Base-by-base conservation (phyloP, 192 early-diverging fungal species). In the Linnemannia elongata region DNA sequence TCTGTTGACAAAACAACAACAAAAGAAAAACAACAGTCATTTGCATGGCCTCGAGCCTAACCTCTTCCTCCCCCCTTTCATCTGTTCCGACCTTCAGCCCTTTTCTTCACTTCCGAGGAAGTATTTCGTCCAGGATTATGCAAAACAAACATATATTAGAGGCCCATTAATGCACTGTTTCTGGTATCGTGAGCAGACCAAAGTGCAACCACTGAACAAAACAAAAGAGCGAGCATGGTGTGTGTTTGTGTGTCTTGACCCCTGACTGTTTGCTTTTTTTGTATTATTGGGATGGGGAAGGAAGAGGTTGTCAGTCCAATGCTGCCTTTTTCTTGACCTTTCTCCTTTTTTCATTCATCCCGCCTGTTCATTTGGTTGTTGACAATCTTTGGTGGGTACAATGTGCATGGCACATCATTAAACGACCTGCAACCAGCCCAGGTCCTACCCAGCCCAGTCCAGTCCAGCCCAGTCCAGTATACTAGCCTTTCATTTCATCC, bases 31-130 rank as follows among this genome's bases (percentile, higher is more conserved):
- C n/a, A n/a, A n/a, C n/a, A n/a, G n/a, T n/a, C n/a, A n/a, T n/a
- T 15, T 15, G 49, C 49, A 52, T 22, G 20, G 49, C 49, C 18
- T 52, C 17, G 18, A 52, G 20, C 2, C 49, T 20, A 20, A 4
- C 49, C 5, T 22, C 5, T 20, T 18, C 49, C 4, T 52, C 49
- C 49, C 60, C 10, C 8, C 9, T 60, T 60, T 27, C 4, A 27
- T 60, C 60, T 30, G n/a, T 30, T 35, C 60, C 60, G 60, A 66
- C 60, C 33, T 66, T 66, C 60, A 66, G 30, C 30, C 60, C 60
- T 66, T 33, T 66, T 66, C 27, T 30, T 66, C 13, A 66, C 60
- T 66, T 66, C 60, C 60, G 60, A 66, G 57, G 57, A 63, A 63
- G 57, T 63, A n/a, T 66, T 27, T n/a, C n/a, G n/a, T 57, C 8